Base-by-base conservation (phyloP, 2,329 filamentous ascomycete genomes). In the Colletotrichum higginsianum region DNA sequence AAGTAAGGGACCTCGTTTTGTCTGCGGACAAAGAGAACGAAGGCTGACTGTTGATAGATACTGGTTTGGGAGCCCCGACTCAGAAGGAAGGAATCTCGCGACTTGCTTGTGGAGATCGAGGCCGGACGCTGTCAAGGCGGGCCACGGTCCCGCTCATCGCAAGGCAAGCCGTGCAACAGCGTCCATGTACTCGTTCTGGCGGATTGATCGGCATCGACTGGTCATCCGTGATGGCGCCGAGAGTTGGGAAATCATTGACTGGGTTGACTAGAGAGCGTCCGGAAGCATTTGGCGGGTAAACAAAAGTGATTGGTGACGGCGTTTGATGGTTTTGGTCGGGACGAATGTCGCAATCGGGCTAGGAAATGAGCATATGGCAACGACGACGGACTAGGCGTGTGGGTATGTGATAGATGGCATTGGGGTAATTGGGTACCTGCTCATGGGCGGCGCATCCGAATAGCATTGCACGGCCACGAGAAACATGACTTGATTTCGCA, bases 1-100 rank as follows among this genome's bases (percentile, higher is more conserved):
- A 97, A 97, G 89, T 72, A 60, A 23, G 69, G 53, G 26, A 49
- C 42, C 21, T 91, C 67, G 21, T 56, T 30, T 56, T n/a, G 30
- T 12, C 5, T 12, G 23, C 47, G 23, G 35, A 68, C 35, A 42
- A 35, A 52, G 40, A 52, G 16, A 46, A 35, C n/a, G 13, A n/a
- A 47, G 16, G 52, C 60, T 73, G 61, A 76, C 74, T 78, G 56
- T 21, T 55, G 57, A 21, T 74, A 91, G 90, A 81, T 98, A 98
- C 82, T 98, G 95, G 94, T 98, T 97, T 80, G 94, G 94, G 2
- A 86, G 84, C 44, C 91, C 92, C 23, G 90, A 97, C 82, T 84
- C 80, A 53, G 86, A 92, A 62, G 87, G 92, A 73, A 86, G 90
- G 78, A 98, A 98, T 82, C 82, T 98, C 77, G 95, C 95, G 53